Evolutionary conservation across 2,329 filamentous ascomycete genomes (phyloP).

Genomic region (Verticillium longisporum): DNA sequence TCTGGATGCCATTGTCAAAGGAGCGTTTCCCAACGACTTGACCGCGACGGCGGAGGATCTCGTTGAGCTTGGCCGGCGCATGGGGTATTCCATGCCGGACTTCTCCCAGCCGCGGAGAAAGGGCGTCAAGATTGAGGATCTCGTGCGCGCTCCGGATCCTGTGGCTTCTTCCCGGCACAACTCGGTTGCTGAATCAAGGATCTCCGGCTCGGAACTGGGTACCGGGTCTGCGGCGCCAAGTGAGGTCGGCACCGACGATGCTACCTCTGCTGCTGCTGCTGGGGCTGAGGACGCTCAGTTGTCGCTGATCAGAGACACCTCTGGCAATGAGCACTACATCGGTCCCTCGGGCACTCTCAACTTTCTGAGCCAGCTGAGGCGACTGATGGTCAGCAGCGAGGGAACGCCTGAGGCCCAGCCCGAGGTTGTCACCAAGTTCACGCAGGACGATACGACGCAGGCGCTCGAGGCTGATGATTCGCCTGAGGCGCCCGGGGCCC

Average conservation of each 20-base stretch:
- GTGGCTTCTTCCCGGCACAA: neutral
- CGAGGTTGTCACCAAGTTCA: constrained; percentile 11
- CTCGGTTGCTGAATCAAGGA: neutral
- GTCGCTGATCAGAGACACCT: constrained; percentile 22
- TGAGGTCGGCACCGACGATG: neutral
- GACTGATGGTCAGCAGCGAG: constrained; percentile 19
- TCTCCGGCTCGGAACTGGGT: neutral
- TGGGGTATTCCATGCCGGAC: constrained; percentile 26
- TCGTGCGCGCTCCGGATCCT: constrained; percentile 6
- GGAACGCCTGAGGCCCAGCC: constrained; percentile 4
- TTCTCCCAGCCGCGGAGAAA: constrained; percentile 12
- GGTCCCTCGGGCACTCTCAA: constrained; percentile 28
- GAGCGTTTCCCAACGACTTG: constrained; percentile 23
- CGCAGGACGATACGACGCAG: constrained; percentile 15
- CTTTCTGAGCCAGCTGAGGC: constrained; percentile 26
- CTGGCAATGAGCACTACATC: constrained; percentile 28
- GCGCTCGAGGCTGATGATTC: constrained; percentile 16
- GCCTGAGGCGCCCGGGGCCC: constrained; percentile 1
- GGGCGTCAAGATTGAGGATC: constrained; percentile 11
- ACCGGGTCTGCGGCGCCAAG: constrained; percentile 1
- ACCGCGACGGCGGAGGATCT: constrained; percentile 21
- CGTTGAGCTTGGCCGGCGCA: constrained; percentile 18
- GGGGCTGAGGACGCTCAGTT: constrained; percentile 14
- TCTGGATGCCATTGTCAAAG: constrained; percentile 27
- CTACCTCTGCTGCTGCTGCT: neutral